Base-by-base conservation (phyloP, 805 yeast species). In the Schwanniomyces vanrijiae region DNA sequence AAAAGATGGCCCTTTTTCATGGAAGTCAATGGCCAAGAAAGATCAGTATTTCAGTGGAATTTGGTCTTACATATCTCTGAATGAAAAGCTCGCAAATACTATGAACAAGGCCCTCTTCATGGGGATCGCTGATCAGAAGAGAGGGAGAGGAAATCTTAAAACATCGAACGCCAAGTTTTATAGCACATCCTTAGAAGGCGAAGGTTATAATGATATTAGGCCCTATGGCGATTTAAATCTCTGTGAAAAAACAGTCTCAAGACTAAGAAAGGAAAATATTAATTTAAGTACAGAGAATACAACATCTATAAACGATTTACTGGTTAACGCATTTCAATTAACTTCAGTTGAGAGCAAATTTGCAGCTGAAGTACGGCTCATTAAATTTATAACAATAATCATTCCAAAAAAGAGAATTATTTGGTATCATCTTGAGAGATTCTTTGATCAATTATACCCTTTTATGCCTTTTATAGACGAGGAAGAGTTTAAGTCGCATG, bases 311-410 rank as follows among this genome's bases (percentile, higher is more conserved):
- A 50, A 44, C 28, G 49, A 58, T 2, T 54, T 59, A 35, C 66
- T 60, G 6, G 49, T 67, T 20, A 74, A 73, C 0, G 51, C 67
- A 13, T 37, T 37, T 10, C 39, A 37, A 20, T 13, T n/a, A 14
- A 64, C 73, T 1, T 59, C 58, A 35, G 60, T 56, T 34, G 72
- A 69, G 42, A 65, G 68, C 1, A 63, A 61, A 43, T 46, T 68
- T 40, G 59, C 58, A 37, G 51, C 55, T 3, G 71, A 65, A 40
- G 44, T 68, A 26, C 57, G 58, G 34, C 47, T 69, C 11, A 67
- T 72, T 38, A 57, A 58, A 14, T 55, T 62, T 43, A 69, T 80
- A 4, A 24, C 10, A 24, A 9, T 8, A 22, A 10, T 24, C 8
- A 6, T 42, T 16, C 49, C 49, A 21, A 28, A 31, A 9, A 16